phyloP scores from a whole-genome alignment of 2,329 filamentous ascomycete genomes.

The Incumbomyces lentus region DNA sequence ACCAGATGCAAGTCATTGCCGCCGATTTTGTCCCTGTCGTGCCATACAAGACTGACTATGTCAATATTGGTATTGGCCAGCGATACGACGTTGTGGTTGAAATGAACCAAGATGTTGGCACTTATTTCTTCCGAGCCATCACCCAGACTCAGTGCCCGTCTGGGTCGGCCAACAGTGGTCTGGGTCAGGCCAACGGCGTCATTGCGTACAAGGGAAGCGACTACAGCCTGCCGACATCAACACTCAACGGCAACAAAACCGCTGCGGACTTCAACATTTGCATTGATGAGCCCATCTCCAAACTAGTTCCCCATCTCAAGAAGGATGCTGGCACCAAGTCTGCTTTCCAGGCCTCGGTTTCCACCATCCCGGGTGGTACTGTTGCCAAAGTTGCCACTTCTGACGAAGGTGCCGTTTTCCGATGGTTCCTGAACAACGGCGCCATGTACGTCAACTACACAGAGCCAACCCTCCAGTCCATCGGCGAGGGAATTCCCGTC shows the following conservation, averaged over 20 bases:
- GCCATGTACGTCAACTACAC: constrained; percentile 26
- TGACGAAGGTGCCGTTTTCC: constrained; percentile 20
- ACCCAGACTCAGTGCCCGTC: constrained; percentile 21
- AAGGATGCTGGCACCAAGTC: constrained; percentile 16
- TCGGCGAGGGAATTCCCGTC: constrained; percentile 3
- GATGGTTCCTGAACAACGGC: constrained; percentile 27
- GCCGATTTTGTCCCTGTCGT: constrained; percentile 44
- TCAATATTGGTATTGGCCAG: constrained; percentile 39
- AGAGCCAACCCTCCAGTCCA: constrained; percentile 22
- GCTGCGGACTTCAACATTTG: constrained; percentile 23
- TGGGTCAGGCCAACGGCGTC: constrained; percentile 21
- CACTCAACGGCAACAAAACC: constrained; percentile 16
- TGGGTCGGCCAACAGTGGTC: constrained; percentile 12
- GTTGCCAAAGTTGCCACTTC: constrained; percentile 15
- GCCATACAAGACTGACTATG: constrained; percentile 41
- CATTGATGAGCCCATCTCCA: constrained; percentile 20
- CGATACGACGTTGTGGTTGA: constrained; percentile 35
- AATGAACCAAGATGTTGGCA: constrained; percentile 27
- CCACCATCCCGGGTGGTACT: constrained; percentile 16
- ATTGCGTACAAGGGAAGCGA: constrained; percentile 19
- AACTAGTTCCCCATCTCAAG: constrained; percentile 20
- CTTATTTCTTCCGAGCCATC: constrained; percentile 35
- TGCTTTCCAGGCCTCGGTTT: constrained; percentile 22
- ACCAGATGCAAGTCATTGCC: constrained; percentile 48
- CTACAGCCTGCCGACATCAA: constrained; percentile 20